Base-by-base conservation (phyloP, 2,329 filamentous ascomycete genomes). In the Paraphaeosphaeria sporulosa region DNA sequence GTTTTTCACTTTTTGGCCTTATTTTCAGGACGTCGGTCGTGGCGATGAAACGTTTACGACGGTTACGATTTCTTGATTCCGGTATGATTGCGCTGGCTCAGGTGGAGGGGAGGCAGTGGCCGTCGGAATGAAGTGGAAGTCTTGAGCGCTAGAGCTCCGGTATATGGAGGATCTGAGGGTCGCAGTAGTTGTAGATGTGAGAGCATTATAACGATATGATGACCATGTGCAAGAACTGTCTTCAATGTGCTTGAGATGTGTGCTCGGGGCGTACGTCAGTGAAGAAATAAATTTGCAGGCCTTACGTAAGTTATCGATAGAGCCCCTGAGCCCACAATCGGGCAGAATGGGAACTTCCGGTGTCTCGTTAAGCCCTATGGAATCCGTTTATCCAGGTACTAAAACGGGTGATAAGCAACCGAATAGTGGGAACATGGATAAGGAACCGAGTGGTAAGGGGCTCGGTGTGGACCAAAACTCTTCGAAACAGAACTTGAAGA, bases 1-100 rank as follows among this genome's bases (percentile, higher is more conserved):
- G 62, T 64, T 61, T 60, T 57, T 48, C 42, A 47, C 44, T 59
- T 47, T 55, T 53, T 25, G 32, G 34, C 44, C 44, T 48, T 40
- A 12, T 27, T 55, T 50, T 59, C 36, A 6, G n/a, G 42, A 4
- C 4, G 23, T 34, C 17, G 42, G 52, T 46, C 27, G 52, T 46
- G 52, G 42, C 42, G 51, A 55, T 55, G 52, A 47, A 21, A 23
- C 23, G 27, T 50, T 53, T 46, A 53, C 50, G 40, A 54, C 40
- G 25, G 15, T 34, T 36, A 36, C 30, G 30, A 46, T 53, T 43
- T 43, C 50, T 53, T 53, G 50, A 43, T 53, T 38, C 13, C 38
- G 36, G 50, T 30, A 40, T 19, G 36, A 53, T 23, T 42, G 50
- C 36, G 50, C 50, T 43, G 50, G 13, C 19, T 53, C 36, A 38